Conservation (phyloP, 345 rosid species). For the Populus nigra region DNA sequence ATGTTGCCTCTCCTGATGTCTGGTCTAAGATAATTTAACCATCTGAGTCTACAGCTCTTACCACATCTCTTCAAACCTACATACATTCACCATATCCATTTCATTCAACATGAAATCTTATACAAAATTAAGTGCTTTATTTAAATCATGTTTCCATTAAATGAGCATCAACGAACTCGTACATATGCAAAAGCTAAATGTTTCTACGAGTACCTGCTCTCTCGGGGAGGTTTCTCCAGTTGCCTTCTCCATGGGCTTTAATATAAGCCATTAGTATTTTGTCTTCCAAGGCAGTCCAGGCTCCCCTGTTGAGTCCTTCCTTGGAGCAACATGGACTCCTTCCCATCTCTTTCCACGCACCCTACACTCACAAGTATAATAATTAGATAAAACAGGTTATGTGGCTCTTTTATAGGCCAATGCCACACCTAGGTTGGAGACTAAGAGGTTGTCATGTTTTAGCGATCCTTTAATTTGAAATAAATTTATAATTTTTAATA, state of each 20-base stretch:
- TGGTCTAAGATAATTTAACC: constrained; percentile 58
- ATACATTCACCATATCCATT: not conserved
- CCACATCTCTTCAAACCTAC: constrained; percentile 59
- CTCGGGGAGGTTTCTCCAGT: constrained; percentile 60
- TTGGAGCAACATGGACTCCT: constrained; percentile 66
- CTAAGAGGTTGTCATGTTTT: no score
- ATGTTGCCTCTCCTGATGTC: constrained; percentile 62
- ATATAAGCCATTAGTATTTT: constrained; percentile 44
- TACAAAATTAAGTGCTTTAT: no score
- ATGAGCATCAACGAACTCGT: not conserved
- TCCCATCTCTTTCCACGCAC: constrained; percentile 36
- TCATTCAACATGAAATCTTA: not conserved
- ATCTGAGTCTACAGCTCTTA: constrained; percentile 61
- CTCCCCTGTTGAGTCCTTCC: constrained; percentile 54
- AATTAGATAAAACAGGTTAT: not conserved
- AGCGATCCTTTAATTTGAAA: no score
- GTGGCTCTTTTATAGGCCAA: not conserved
- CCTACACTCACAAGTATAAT: not conserved
- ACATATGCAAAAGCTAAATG: not conserved
- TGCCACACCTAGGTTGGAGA: no score
- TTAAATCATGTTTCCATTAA: not conserved
- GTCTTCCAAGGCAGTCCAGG: constrained; percentile 62
- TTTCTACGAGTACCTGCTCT: constrained; percentile 43
- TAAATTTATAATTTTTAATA: no score
- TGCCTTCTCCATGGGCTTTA: constrained; percentile 56